Evolutionary conservation across 2,329 filamentous ascomycete species (phyloP).

Genomic region (Verticillium tricorpus): DNA sequence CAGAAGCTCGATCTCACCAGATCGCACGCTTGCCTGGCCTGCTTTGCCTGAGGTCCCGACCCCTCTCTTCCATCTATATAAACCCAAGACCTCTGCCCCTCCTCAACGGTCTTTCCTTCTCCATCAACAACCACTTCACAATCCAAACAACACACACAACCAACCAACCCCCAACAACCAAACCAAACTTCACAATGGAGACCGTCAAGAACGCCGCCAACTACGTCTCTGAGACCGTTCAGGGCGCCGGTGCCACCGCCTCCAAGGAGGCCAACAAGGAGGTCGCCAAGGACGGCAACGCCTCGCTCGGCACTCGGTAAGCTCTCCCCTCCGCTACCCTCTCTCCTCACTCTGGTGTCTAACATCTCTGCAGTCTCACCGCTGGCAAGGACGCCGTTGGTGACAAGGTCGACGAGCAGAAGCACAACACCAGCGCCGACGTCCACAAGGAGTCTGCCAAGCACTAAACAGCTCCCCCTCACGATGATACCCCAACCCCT

Average conservation of each 20-base stretch:
- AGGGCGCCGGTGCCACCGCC: conserved; percentile 49
- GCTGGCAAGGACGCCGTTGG: conserved; percentile 44
- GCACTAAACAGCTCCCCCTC: conserved; percentile 10
- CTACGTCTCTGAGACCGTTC: conserved; percentile 63
- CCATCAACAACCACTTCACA: conserved; percentile 14
- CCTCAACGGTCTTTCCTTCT: background rate
- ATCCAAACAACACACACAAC: conserved; percentile 19
- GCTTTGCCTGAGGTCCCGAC: background rate
- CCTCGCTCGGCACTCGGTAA: conserved; percentile 49
- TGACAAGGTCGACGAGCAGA: conserved; percentile 39
- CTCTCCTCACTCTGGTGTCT: conserved; percentile 9
- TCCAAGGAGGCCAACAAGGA: conserved; percentile 69
- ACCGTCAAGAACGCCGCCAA: conserved; percentile 58
- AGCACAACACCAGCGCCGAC: conserved; percentile 36
- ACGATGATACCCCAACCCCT: conserved; percentile 10
- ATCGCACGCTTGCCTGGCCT: background rate
- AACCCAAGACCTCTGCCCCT: conserved; percentile 12
- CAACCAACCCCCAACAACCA: conserved; percentile 15
- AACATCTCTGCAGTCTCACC: conserved; percentile 30
- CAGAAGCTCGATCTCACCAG: background rate
- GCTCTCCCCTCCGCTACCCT: conserved; percentile 9
- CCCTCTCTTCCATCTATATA: conserved; percentile 15
- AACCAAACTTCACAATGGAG: conserved; percentile 39
- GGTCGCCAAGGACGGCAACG: conserved; percentile 59
- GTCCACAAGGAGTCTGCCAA: conserved; percentile 30